A percentile compares a stretch with the other conserved stretches of the same genome.
phyloP scores from a whole-genome alignment of 1,284 basidiomycete genomes.

The Anthracocystis panici-leucophaei region DNA sequence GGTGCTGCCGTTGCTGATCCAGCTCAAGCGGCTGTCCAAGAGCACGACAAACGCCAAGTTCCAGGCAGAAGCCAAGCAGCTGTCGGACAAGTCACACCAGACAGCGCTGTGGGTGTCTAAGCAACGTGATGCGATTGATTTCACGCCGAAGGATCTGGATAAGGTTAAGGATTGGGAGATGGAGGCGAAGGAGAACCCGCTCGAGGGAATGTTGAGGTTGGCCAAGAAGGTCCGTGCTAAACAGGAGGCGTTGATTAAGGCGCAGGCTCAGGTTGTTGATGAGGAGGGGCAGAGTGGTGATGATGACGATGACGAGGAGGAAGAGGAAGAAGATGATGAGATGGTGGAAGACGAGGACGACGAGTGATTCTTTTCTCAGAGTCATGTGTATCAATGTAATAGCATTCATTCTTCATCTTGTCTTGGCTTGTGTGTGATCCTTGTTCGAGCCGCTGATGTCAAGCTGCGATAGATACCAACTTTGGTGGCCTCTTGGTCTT shows the following conservation, averaged over 20 bases:
- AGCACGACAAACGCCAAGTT: constrained; percentile 57
- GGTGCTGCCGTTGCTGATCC: constrained; percentile 82
- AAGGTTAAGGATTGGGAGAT: constrained; percentile 51
- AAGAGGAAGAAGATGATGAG: constrained; percentile 37
- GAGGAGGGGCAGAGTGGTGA: constrained; percentile 55
- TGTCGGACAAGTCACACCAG: constrained; percentile 64
- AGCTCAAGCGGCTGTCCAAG: constrained; percentile 63
- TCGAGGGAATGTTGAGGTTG: constrained; percentile 61
- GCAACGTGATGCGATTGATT: constrained; percentile 60
- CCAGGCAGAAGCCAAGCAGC: constrained; percentile 43
- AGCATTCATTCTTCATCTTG: background rate
- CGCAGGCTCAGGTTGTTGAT: constrained; percentile 49
- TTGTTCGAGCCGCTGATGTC: background rate
- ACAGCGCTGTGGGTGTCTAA: constrained; percentile 59
- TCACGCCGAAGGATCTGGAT: constrained; percentile 60
- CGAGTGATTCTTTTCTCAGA: constrained; percentile 15
- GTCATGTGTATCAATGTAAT: background rate
- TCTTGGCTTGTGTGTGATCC: background rate
- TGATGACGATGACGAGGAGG: constrained; percentile 23
- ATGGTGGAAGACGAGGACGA: constrained; percentile 44
- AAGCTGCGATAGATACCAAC: background rate
- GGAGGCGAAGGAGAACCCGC: constrained; percentile 56
- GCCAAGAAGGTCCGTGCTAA: constrained; percentile 67
- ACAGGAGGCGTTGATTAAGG: constrained; percentile 60
- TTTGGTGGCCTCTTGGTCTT: background rate